These are phyloP conservation scores for Carex parvula DNA, from an alignment of 176 grass and related monocot genomes.

Conservation along the genomic window DNA sequence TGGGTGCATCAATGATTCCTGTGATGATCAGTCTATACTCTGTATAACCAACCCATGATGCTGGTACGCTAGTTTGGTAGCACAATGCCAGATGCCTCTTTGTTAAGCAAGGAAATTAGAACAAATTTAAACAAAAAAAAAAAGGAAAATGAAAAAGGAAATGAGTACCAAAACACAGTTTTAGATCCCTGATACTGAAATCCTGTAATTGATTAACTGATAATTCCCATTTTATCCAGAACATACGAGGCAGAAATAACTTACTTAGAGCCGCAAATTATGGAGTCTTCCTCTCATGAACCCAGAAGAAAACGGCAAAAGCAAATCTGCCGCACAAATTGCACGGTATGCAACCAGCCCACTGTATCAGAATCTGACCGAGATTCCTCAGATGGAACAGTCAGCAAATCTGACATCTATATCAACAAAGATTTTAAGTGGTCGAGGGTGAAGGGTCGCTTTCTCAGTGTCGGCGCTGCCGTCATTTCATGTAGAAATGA, in stretches of 20 bases:
- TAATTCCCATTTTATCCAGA: slow-evolving; percentile 38
- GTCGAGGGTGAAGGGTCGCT: slow-evolving; percentile 55
- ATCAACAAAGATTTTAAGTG: slow-evolving; percentile 44
- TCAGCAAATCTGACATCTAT: slow-evolving; percentile 22
- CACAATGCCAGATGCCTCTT: not conserved
- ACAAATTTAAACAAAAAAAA: slow-evolving; percentile 3
- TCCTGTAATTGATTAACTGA: not conserved
- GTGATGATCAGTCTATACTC: not conserved
- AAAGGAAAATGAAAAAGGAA: not conserved
- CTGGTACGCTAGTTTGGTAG: not conserved
- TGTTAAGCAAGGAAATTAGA: slow-evolving; percentile 6
- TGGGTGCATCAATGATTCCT: not conserved
- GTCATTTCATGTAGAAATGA: slow-evolving; percentile 95
- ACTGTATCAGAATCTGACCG: slow-evolving; percentile 34
- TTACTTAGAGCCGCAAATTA: slow-evolving; percentile 51
- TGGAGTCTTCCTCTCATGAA: slow-evolving; percentile 29
- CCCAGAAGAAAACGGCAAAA: slow-evolving; percentile 28
- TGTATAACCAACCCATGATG: not conserved
- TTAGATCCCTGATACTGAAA: not conserved
- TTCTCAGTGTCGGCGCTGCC: slow-evolving; percentile 82
- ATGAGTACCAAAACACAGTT: not conserved
- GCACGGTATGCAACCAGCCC: slow-evolving; percentile 51
- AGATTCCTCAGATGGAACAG: slow-evolving; percentile 22
- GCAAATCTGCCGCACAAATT: slow-evolving; percentile 59
- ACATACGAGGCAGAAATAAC: slow-evolving; percentile 82